A percentile compares a stretch with the other conserved stretches of the same genome.
Conservation (phyloP, 345 rosid genomes). For the Moricandia arvensis region DNA sequence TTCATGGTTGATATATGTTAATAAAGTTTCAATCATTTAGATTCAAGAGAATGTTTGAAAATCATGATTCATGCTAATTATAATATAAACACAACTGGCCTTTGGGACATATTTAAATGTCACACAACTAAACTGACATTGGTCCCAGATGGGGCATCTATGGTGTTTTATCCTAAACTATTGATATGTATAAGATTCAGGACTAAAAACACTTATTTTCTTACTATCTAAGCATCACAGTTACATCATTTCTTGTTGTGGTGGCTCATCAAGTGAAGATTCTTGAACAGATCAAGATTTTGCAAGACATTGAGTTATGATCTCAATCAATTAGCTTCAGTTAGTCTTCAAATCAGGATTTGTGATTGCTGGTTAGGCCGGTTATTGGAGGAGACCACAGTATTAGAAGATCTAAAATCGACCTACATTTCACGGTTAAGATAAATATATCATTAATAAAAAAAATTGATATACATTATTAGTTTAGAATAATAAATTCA, state of each 20-base stretch:
- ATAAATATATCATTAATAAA: no score
- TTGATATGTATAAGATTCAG: background rate
- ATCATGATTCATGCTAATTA: slow-evolving; percentile 7
- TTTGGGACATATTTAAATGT: background rate
- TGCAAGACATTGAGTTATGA: background rate
- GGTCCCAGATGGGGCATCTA: slow-evolving; percentile 13
- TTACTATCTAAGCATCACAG: background rate
- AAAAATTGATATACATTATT: no score
- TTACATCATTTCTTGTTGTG: background rate
- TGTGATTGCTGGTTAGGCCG: background rate
- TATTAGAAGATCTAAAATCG: no score
- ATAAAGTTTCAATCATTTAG: slow-evolving; percentile 8
- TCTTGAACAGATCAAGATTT: background rate
- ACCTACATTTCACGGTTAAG: no score
- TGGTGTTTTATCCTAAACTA: background rate
- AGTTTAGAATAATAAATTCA: no score
- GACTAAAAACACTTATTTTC: background rate
- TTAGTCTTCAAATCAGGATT: background rate
- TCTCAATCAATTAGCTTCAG: background rate
- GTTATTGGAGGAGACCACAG: background rate
- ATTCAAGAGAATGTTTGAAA: background rate
- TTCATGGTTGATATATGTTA: background rate
- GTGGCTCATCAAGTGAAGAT: background rate
- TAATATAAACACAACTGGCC: background rate
- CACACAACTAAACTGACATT: background rate